Conservation (phyloP, 2,329 filamentous ascomycete species). For the Samsoniella hepiali region DNA sequence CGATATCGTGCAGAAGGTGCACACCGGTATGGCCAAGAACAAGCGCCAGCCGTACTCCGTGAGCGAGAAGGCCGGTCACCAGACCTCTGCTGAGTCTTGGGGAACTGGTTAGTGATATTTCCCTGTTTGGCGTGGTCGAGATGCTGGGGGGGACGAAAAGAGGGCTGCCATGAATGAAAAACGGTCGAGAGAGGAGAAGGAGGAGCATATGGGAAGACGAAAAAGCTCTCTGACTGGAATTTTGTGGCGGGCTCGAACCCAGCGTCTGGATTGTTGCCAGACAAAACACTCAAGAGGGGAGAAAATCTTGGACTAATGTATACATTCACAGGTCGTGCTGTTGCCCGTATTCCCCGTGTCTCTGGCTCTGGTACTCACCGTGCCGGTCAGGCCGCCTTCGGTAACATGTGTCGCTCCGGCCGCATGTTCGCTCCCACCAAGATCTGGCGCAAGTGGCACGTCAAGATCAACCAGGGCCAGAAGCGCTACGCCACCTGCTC, state of each 20-base stretch:
- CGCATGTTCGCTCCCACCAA: conserved; percentile 99
- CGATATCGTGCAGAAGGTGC: conserved; percentile 98
- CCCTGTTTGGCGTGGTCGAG: not conserved
- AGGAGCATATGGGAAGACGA: not conserved
- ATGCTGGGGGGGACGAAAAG: not conserved
- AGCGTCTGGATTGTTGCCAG: not conserved
- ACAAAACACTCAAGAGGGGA: not conserved
- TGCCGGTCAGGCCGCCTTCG: conserved; percentile 99
- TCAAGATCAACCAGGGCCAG: conserved; percentile 99
- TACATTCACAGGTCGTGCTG: conserved; percentile 73
- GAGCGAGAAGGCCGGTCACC: conserved; percentile 99
- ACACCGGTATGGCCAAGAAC: conserved; percentile 99
- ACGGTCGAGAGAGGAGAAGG: not conserved
- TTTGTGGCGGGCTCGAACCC: not conserved
- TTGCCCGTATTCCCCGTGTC: conserved; percentile 99
- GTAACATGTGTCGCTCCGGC: conserved; percentile 99
- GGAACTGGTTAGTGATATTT: conserved; percentile 79
- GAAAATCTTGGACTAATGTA: not conserved
- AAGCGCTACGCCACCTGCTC: conserved; percentile 98
- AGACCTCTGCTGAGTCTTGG: conserved; percentile 99
- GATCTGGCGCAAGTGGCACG: conserved; percentile 99
- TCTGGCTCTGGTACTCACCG: conserved; percentile 99
- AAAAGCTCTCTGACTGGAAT: not conserved
- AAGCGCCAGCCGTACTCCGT: conserved; percentile 99
- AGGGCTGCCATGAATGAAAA: not conserved